These are phyloP conservation scores for Thalassiosira sp. DNA, from an alignment of 352 stramenopile genomes.

Conservation along the genomic window DNA sequence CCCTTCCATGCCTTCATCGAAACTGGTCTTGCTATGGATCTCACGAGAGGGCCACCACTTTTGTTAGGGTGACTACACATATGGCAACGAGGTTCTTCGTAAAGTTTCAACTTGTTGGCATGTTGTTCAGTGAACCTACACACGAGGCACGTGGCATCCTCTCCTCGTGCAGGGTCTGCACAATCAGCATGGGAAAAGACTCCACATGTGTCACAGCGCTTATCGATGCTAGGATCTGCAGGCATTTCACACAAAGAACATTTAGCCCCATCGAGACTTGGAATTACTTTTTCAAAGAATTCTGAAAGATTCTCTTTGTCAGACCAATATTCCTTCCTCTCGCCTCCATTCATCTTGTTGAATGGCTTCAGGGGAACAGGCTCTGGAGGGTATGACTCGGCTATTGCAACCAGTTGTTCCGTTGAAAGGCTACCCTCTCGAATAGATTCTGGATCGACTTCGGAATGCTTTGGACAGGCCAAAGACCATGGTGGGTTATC, in stretches of 20 bases:
- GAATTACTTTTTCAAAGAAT: conserved; percentile 65
- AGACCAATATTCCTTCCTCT: conserved; percentile 57
- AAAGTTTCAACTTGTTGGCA: conserved; percentile 36
- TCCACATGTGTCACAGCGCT: conserved; percentile 38
- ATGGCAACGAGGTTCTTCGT: conserved; percentile 60
- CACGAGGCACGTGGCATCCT: conserved; percentile 45
- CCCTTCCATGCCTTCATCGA: conserved; percentile 68
- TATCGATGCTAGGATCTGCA: conserved; percentile 25
- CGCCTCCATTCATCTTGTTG: conserved; percentile 63
- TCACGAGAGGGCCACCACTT: conserved; percentile 52
- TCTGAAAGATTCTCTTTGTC: conserved; percentile 62
- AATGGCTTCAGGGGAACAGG: conserved; percentile 69
- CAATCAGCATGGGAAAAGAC: conserved; percentile 44
- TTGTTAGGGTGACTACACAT: conserved; percentile 64
- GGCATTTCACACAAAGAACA: conserved; percentile 69
- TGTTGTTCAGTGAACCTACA: conserved; percentile 60
- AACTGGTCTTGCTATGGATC: conserved; percentile 51
- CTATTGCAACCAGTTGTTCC: conserved; percentile 64
- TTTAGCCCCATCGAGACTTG: conserved; percentile 51
- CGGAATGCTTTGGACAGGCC: conserved; percentile 73
- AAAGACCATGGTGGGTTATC: conserved; percentile 66
- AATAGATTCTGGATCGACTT: conserved; percentile 44
- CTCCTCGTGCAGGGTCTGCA: conserved; percentile 18
- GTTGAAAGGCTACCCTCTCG: conserved; percentile 49
- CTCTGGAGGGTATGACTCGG: conserved; percentile 75